These are phyloP conservation scores for Arthrobotrys entomopaga DNA, from an alignment of 2,329 filamentous ascomycete species.

Conservation along the genomic window DNA sequence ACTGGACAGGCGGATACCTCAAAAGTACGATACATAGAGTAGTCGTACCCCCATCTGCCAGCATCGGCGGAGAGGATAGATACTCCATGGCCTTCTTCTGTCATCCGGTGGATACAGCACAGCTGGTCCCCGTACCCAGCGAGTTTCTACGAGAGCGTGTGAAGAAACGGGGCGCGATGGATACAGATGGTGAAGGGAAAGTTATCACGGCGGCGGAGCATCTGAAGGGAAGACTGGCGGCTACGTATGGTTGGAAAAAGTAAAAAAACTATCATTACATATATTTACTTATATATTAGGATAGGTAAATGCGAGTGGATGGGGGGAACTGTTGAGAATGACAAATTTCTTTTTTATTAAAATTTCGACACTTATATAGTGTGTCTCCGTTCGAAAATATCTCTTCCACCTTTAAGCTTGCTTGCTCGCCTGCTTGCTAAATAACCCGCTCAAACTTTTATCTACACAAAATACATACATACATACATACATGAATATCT, in stretches of 20 bases:
- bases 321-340: no score
- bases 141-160: slow-evolving; percentile 65
- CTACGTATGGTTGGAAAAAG: slow-evolving; percentile 65
- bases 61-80: slow-evolving; percentile 64
- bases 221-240: slow-evolving; percentile 70
- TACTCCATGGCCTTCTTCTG: slow-evolving; percentile 77
- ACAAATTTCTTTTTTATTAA: no score
- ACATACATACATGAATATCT: slow-evolving; percentile 9
- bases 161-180: slow-evolving; percentile 59
- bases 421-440: slow-evolving; percentile 28
- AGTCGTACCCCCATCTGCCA: slow-evolving; percentile 70
- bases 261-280: slow-evolving; percentile 10
- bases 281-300: no score
- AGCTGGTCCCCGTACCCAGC: slow-evolving; percentile 71
- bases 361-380: no score
- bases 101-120: slow-evolving; percentile 69
- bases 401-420: neutral
- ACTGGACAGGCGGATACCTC: slow-evolving; percentile 90
- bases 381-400: neutral
- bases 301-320: no score
- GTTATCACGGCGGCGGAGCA: slow-evolving; percentile 74
- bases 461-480: slow-evolving; percentile 10
- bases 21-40: slow-evolving; percentile 91
- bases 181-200: slow-evolving; percentile 64
- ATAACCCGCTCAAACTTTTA: slow-evolving; percentile 15